Base-by-base conservation (phyloP, 805 yeast genomes). In the Millerozyma acaciae region DNA sequence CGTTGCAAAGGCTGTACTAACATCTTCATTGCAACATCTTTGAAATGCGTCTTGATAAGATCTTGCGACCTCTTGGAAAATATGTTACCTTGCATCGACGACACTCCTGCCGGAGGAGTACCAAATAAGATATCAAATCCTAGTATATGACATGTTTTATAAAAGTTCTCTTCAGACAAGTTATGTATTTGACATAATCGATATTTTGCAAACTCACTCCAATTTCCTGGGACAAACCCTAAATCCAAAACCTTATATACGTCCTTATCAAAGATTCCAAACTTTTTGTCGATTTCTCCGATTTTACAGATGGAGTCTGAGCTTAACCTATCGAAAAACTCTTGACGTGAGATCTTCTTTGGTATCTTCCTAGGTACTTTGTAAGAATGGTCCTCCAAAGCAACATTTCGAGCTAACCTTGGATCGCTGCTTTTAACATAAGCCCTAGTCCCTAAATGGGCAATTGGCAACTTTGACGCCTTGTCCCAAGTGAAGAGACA, bases 21-120 rank as follows among this genome's bases (percentile, higher is more conserved):
- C 31, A 45, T 42, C 16, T 45, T 30, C 20, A 50, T 30, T 12
- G 57, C 52, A 8, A 55, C 22, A 26, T 60, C 65, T 28, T 49
- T 51, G 35, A 60, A 60, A 39, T 53, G 58, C 7, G 50, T 40
- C 12, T 33, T 21, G 1, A 60, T 51, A 9, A 44, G 40, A 3
- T 42, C 26, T 8, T 57, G 65, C 5, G 62, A 37, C 26, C 55
- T 55, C 43, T 68, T 69, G 21, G 86, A 76, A 25, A 84, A 64
- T n/a, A 90, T 82, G 50, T 89, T 86, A 1, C 95, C 97, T 51
- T 93, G 97, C 33, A 89, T 70, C 0, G 89, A 62, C 6, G 82
- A 73, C 0, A 82, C 85, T 1, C 97, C 96, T 3, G 52, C 48
- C 0, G 96, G 95, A 0, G 97, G 96, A 12, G 72, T 68, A 33